Evolutionary conservation across 2,329 filamentous ascomycete genomes (phyloP).

Genomic region (Calonectria henricotiae): DNA sequence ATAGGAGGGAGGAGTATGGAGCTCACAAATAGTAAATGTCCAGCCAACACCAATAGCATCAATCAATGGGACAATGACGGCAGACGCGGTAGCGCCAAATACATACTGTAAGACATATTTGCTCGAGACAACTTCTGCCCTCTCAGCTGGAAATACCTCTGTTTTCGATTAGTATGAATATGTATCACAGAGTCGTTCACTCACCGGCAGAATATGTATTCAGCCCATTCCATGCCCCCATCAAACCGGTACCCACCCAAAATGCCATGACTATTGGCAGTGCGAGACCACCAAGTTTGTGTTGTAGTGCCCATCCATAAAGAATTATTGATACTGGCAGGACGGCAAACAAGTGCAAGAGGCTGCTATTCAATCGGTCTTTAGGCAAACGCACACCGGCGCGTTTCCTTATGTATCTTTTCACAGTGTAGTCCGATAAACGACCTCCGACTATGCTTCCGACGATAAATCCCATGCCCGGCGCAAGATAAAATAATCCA

Average conservation of each 20-base stretch:
- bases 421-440: slow-evolving; percentile 32
- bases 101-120: slow-evolving; percentile 36
- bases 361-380: slow-evolving; percentile 30
- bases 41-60: slow-evolving; percentile 27
- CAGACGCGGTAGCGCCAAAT: slow-evolving; percentile 28
- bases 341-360: slow-evolving; percentile 14
- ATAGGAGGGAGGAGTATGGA: background rate
- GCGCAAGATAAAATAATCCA: slow-evolving; percentile 30
- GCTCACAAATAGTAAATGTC: slow-evolving; percentile 32
- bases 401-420: slow-evolving; percentile 22
- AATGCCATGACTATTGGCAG: slow-evolving; percentile 32
- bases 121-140: slow-evolving; percentile 32
- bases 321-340: slow-evolving; percentile 25
- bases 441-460: slow-evolving; percentile 28
- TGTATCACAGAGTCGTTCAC: background rate
- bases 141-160: slow-evolving; percentile 31
- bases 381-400: slow-evolving; percentile 29
- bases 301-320: slow-evolving; percentile 29
- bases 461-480: slow-evolving; percentile 29
- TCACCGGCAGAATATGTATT: slow-evolving; percentile 35
- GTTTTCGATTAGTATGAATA: background rate
- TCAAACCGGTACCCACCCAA: slow-evolving; percentile 36
- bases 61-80: slow-evolving; percentile 22
- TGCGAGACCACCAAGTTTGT: slow-evolving; percentile 16
- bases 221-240: slow-evolving; percentile 35